Conservation (phyloP, 805 yeast species). For the Candida cerambycidarum region DNA sequence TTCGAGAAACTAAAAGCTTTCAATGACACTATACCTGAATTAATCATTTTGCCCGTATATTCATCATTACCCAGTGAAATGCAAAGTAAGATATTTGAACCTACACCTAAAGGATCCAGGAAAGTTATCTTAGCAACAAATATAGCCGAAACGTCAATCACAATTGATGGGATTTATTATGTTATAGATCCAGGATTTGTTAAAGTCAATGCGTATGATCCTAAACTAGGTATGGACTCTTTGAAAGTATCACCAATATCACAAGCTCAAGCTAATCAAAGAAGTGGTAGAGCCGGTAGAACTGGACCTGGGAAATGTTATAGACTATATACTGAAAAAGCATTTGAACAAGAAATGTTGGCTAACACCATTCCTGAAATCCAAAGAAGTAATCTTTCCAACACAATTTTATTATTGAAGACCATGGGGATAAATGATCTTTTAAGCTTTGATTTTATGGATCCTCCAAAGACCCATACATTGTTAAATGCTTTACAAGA, state of each 20-base stretch:
- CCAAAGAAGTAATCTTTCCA: constrained; percentile 80
- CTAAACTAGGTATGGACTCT: constrained; percentile 89
- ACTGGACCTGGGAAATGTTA: constrained; percentile 95
- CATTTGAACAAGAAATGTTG: constrained; percentile 74
- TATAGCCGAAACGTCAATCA: constrained; percentile 95
- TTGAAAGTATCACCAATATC: constrained; percentile 83
- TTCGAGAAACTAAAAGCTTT: constrained; percentile 61
- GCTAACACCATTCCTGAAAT: constrained; percentile 87
- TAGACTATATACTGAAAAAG: constrained; percentile 82
- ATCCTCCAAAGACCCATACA: constrained; percentile 78
- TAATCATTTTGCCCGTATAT: constrained; percentile 82
- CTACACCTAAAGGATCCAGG: constrained; percentile 78
- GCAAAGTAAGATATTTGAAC: constrained; percentile 86
- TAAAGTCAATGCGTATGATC: constrained; percentile 84
- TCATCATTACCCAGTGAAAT: constrained; percentile 89
- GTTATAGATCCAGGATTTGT: constrained; percentile 96
- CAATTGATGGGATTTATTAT: constrained; percentile 88
- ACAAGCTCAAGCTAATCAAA: constrained; percentile 92
- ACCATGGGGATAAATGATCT: constrained; percentile 89
- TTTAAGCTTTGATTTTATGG: constrained; percentile 84
- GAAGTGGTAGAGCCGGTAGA: constrained; percentile 97
- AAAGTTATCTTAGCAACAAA: constrained; percentile 94
- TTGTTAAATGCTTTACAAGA: constrained; percentile 79
- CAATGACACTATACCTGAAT: constrained; percentile 60
- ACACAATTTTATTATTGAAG: constrained; percentile 80